These are phyloP conservation scores for Endocalyx cinctus DNA, from an alignment of 2,329 filamentous ascomycete species.

Conservation along the genomic window DNA sequence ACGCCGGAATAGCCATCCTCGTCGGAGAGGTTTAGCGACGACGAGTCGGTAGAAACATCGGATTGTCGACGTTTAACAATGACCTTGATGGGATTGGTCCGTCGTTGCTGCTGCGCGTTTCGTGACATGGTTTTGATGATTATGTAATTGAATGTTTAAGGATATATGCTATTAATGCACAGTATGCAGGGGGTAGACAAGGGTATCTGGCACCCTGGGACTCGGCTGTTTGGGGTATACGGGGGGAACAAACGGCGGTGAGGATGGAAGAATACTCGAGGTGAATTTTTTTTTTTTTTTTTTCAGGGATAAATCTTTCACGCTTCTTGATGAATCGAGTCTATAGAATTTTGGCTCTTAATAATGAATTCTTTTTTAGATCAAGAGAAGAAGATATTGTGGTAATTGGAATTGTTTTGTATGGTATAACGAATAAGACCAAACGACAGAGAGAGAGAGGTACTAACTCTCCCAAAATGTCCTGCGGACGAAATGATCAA, in stretches of 20 bases:
- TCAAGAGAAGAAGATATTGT: too few relatives aligned
- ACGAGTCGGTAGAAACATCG: conserved; percentile 48
- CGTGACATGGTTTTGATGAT: conserved; percentile 42
- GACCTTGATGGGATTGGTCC: conserved; percentile 38
- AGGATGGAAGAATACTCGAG: conserved; percentile 15
- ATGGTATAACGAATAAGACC: too few relatives aligned
- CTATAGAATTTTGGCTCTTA: too few relatives aligned
- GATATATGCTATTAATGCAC: conserved; percentile 21
- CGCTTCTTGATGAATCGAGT: too few relatives aligned
- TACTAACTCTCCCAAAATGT: too few relatives aligned
- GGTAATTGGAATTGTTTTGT: too few relatives aligned
- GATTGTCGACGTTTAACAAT: conserved; percentile 46
- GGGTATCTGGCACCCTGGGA: conserved; percentile 16
- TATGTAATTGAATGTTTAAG: conserved; percentile 12
- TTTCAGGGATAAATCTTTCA: too few relatives aligned
- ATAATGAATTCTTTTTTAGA: too few relatives aligned
- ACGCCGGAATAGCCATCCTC: conserved; percentile 69
- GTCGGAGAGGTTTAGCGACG: conserved; percentile 58
- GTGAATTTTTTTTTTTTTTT: too few relatives aligned
- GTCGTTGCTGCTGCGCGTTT: conserved; percentile 47
- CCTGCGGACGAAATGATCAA: too few relatives aligned
- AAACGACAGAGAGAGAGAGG: too few relatives aligned
- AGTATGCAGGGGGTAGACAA: conserved; percentile 12
- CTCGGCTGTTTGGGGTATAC: conserved; percentile 11
- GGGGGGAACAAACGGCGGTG: conserved; percentile 37